Evolutionary conservation across 768 basidiomycete genomes (phyloP).

Genomic region (Pleurotus tuber-regium): DNA sequence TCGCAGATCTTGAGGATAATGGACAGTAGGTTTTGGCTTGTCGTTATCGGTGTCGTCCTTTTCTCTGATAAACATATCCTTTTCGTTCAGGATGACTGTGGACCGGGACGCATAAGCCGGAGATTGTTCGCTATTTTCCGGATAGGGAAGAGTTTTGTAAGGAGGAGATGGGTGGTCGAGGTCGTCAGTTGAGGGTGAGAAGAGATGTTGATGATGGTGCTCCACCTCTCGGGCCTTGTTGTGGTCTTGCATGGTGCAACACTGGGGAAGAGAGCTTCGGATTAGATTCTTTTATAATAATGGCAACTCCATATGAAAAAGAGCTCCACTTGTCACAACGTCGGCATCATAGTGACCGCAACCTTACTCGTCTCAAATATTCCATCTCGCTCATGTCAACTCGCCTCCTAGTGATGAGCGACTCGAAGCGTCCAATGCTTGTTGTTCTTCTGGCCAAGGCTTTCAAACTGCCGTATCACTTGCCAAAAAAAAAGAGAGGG

Average conservation of each 20-base stretch:
- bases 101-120: conserved; percentile 27
- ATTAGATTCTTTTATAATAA: too few relatives aligned
- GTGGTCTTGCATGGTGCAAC: neutral
- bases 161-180: conserved; percentile 31
- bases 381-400: too few relatives aligned
- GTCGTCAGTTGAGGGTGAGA: conserved; percentile 5
- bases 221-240: neutral
- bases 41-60: conserved; percentile 20
- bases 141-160: conserved; percentile 22
- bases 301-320: too few relatives aligned
- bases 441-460: too few relatives aligned
- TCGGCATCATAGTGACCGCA: too few relatives aligned
- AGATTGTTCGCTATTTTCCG: conserved; percentile 14
- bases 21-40: conserved; percentile 42
- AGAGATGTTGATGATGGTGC: neutral
- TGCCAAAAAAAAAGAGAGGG: too few relatives aligned
- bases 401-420: too few relatives aligned
- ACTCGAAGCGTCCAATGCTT: too few relatives aligned
- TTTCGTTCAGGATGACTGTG: conserved; percentile 15
- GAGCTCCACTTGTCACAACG: too few relatives aligned
- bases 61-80: conserved; percentile 18
- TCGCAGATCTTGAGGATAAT: conserved; percentile 47
- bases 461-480: too few relatives aligned
- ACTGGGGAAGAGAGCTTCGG: too few relatives aligned
- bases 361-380: too few relatives aligned